Evolutionary conservation across 2,329 filamentous ascomycete genomes (phyloP).

Genomic region (Volutella citrinella): DNA sequence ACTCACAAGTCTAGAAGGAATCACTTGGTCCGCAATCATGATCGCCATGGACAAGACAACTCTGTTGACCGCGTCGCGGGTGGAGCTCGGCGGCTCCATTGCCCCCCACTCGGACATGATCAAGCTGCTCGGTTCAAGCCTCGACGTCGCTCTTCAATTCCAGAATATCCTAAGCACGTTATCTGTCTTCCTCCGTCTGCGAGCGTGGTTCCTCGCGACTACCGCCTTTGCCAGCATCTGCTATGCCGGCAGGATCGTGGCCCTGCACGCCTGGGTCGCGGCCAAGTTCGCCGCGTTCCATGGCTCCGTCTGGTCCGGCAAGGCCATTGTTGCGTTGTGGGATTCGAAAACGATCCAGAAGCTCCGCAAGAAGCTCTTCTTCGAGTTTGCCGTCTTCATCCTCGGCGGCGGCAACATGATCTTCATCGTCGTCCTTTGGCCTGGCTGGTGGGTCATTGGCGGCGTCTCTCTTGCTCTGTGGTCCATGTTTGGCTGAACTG

Average conservation of each 20-base stretch:
- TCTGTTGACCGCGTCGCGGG: slow-evolving; percentile 37
- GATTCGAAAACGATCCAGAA: slow-evolving; percentile 32
- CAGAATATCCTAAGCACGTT: slow-evolving; percentile 32
- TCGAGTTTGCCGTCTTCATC: slow-evolving; percentile 50
- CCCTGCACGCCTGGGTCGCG: slow-evolving; percentile 24
- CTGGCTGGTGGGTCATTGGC: slow-evolving; percentile 51
- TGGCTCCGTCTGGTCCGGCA: slow-evolving; percentile 26
- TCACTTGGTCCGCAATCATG: too few relatives aligned
- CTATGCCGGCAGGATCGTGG: slow-evolving; percentile 24
- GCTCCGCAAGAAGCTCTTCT: slow-evolving; percentile 46
- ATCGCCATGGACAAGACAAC: slow-evolving; percentile 38
- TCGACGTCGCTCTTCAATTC: slow-evolving; percentile 32
- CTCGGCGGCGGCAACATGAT: slow-evolving; percentile 49
- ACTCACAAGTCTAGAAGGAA: too few relatives aligned
- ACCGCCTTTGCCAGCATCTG: slow-evolving; percentile 21
- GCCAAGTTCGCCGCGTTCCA: slow-evolving; percentile 29
- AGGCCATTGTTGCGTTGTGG: slow-evolving; percentile 32
- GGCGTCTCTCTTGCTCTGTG: slow-evolving; percentile 33
- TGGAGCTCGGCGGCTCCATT: slow-evolving; percentile 29
- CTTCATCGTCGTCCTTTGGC: slow-evolving; percentile 54
- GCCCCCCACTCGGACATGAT: slow-evolving; percentile 30
- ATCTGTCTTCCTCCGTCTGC: slow-evolving; percentile 30
- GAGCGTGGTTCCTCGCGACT: slow-evolving; percentile 28
- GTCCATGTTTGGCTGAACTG: slow-evolving; percentile 34
- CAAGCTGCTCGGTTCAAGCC: slow-evolving; percentile 30